Evolutionary conservation across 805 yeast genomes (phyloP), one percentile per base, ranked within the genome.

Genomic region (Candida takata): DNA sequence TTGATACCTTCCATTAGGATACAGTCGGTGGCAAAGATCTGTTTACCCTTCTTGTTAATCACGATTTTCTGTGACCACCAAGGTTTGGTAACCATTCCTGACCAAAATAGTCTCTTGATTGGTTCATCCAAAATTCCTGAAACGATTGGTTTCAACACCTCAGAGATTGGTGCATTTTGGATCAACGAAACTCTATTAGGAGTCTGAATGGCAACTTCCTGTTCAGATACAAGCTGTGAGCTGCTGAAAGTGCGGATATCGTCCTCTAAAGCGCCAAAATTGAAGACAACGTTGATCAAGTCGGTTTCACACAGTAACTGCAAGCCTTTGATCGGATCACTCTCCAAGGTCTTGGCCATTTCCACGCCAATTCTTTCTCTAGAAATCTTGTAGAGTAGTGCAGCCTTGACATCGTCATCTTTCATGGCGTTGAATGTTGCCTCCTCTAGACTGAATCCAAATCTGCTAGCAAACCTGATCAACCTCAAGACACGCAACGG

Each of bases 311-410:
- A 69, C 26, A 88, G 64, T 40, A 83, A 55, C 16, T 65, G 57
- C 38, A 87, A 58, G 0, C 92, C 95, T 41, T 73, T 68, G 0
- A 67, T 57, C 0, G 88, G 84, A 47, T 79, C 68, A 6, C 87
- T 74, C n/a, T 59, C 58, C n/a, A 90, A 61, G 27, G 81, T 81
- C 57, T 92, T 92, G 30, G 70, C 78, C 33, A 88, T 57, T 52
- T 92, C 98, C 6, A 74, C 77, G 3, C 96, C 97, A 13, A 92
- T 77, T 44, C 98, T 69, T 57, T 92, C 98, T 35, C 92, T 69
- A 38, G 95, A 84, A 33, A 92, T 87, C 51, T 92, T 92, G 20
- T 70, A 67, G 14, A 67, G 57, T 32, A 92, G 66, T 2, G 84
- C 78, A 0, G 53, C 42, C 43, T 73, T 76, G 34, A 90, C 76